phyloP scores from a whole-genome alignment of 2,329 filamentous ascomycete species.

The Apiospora aurea region DNA sequence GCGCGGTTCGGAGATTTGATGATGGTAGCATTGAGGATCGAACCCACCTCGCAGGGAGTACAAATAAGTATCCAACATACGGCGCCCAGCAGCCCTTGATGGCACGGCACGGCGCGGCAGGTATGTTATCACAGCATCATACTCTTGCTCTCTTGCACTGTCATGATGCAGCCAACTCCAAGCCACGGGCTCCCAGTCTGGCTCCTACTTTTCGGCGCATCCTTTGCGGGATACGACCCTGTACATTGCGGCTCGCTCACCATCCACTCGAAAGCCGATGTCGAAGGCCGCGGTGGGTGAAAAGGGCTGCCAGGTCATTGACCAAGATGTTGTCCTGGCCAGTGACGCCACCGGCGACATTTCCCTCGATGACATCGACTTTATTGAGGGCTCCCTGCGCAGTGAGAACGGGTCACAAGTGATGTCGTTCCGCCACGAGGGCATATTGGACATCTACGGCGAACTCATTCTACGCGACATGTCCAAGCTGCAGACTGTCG shows the following conservation, averaged over 20 bases:
- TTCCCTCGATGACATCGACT: background rate
- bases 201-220: background rate
- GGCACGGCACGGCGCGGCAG: too few species aligned
- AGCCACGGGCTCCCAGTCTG: background rate
- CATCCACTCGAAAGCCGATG: background rate
- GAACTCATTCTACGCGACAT: background rate
- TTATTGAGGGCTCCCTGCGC: background rate
- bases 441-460: background rate
- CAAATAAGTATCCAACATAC: too few species aligned
- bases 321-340: background rate
- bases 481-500: background rate
- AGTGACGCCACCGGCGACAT: background rate
- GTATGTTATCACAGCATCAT: too few species aligned
- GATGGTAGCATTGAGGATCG: too few species aligned
- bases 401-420: constrained; percentile 13
- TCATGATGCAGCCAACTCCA: background rate
- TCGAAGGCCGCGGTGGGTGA: background rate
- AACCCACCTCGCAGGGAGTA: too few species aligned
- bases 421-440: background rate
- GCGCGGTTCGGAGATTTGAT: too few species aligned
- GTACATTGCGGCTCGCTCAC: background rate
- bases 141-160: too few species aligned
- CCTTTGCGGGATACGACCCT: background rate
- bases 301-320: background rate
- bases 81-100: too few species aligned